Evolutionary conservation across 192 early-diverging fungal genomes (phyloP).

Genomic region (Mycoemilia scoparia): DNA sequence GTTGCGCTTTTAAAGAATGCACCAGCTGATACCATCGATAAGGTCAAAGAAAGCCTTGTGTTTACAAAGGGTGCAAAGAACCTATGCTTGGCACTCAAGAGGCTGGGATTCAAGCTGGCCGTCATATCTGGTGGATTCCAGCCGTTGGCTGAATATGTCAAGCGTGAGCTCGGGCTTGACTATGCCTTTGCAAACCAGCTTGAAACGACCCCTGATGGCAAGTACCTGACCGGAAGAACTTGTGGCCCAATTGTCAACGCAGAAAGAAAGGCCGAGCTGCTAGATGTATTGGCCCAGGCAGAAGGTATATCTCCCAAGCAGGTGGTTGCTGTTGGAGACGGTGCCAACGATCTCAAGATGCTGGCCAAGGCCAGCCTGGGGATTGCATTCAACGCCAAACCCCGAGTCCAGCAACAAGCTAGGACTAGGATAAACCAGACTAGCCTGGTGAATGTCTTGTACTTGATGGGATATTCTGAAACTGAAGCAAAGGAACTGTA

Average conservation of each 20-base stretch:
- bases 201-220: constrained; percentile 66
- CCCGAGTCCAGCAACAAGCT: constrained; percentile 83
- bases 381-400: constrained; percentile 96
- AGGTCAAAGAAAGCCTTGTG: constrained; percentile 49
- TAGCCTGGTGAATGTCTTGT: constrained; percentile 75
- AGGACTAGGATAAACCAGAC: constrained; percentile 82
- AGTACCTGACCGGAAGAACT: constrained; percentile 68
- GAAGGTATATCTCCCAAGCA: constrained; percentile 73
- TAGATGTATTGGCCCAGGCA: constrained; percentile 90
- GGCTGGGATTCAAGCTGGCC: constrained; percentile 84
- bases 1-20: constrained; percentile 79
- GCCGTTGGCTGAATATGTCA: constrained; percentile 83
- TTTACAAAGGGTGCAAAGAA: constrained; percentile 87
- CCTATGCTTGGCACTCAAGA: constrained; percentile 74
- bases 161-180: constrained; percentile 74
- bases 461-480: constrained; percentile 74
- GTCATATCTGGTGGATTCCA: constrained; percentile 95
- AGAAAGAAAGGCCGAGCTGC: constrained; percentile 77
- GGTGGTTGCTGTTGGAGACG: constrained; percentile 94
- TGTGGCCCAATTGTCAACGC: constrained; percentile 82
- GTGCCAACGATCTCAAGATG: constrained; percentile 96
- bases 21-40: constrained; percentile 58
- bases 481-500: constrained; percentile 45
- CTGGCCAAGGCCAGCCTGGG: constrained; percentile 81
- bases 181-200: constrained; percentile 98